These are phyloP conservation scores for Sordariomycetes sp. DNA, from an alignment of 2,329 filamentous ascomycete genomes.

Conservation along the genomic window DNA sequence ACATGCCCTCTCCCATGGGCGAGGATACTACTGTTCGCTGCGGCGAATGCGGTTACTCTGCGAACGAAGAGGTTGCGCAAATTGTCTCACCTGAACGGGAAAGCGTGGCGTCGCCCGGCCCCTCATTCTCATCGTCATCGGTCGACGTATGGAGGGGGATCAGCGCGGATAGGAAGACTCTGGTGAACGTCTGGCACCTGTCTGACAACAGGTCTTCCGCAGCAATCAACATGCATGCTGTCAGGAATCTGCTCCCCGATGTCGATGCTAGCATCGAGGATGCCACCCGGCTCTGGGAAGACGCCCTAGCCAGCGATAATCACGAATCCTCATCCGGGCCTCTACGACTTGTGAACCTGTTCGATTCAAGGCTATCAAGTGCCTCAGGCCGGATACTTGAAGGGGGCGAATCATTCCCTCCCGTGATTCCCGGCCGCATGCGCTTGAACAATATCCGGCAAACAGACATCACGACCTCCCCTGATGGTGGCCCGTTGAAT, in stretches of 20 bases:
- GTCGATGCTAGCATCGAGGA: slow-evolving; percentile 63
- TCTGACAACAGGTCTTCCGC: slow-evolving; percentile 16
- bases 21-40: slow-evolving; percentile 82
- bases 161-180: slow-evolving; percentile 53
- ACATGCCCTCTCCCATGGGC: slow-evolving; percentile 67
- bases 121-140: background rate
- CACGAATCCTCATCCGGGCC: background rate
- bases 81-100: slow-evolving; percentile 10
- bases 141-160: slow-evolving; percentile 48
- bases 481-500: slow-evolving; percentile 37
- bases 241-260: slow-evolving; percentile 56
- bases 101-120: background rate
- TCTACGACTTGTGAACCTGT: slow-evolving; percentile 20
- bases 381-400: slow-evolving; percentile 13
- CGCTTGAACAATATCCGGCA: slow-evolving; percentile 6
- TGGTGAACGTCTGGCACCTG: slow-evolving; percentile 59
- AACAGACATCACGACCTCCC: slow-evolving; percentile 17
- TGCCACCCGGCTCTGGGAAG: slow-evolving; percentile 39
- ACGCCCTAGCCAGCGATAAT: slow-evolving; percentile 17
- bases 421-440: background rate
- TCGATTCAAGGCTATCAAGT: slow-evolving; percentile 19
- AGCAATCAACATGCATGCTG: slow-evolving; percentile 38
- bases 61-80: slow-evolving; percentile 77
- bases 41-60: slow-evolving; percentile 59
- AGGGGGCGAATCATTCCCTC: background rate